Evolutionary conservation across 1,284 basidiomycete genomes (phyloP), one percentile per base, ranked within the genome.

Genomic region (Marasmius fiardii): DNA sequence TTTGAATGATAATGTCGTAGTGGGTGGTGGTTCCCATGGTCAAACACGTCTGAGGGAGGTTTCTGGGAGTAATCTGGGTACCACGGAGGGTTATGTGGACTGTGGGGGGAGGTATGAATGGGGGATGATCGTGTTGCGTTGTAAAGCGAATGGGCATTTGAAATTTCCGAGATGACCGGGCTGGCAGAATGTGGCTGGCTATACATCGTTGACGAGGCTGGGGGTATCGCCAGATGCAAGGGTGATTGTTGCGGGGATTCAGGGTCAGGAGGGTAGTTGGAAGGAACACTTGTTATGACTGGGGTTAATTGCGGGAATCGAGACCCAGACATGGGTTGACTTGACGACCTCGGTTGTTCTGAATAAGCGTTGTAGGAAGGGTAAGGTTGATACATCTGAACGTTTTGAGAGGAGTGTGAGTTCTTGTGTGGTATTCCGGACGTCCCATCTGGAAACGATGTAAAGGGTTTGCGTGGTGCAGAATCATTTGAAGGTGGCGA

Each of bases 371-470:
- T 41, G n/a, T 41, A 41, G 4, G 39, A 34, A 31, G 65, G 63
- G 59, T 75, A 76, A 14, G 74, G 72, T 47, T 76, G 71, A 49
- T 71, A 71, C 72, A 75, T 72, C 18, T 67, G 64, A 26, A 74
- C 65, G 7, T 58, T 51, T 45, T 63, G 71, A 39, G 59, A 71
- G 70, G 53, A 68, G 55, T 59, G 61, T 43, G 48, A 63, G 33
- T 54, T 66, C 35, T 43, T 51, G 48, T 61, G 58, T 34, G 61
- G 57, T 14, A 68, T 20, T 52, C 57, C 52, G n/a, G 69, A 63
- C 58, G 68, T 71, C 43, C 73, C 73, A 6, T 73, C 67, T 45
- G 83, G 79, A 65, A 83, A 86, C 4, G 83, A 71, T 5, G 82
- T 83, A 62, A 81, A 86, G 45, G 79, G 80, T 48, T 20, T 63